These are phyloP conservation scores for Bipolaris sorokiniana DNA, from an alignment of 2,329 filamentous ascomycete genomes.

Conservation along the genomic window DNA sequence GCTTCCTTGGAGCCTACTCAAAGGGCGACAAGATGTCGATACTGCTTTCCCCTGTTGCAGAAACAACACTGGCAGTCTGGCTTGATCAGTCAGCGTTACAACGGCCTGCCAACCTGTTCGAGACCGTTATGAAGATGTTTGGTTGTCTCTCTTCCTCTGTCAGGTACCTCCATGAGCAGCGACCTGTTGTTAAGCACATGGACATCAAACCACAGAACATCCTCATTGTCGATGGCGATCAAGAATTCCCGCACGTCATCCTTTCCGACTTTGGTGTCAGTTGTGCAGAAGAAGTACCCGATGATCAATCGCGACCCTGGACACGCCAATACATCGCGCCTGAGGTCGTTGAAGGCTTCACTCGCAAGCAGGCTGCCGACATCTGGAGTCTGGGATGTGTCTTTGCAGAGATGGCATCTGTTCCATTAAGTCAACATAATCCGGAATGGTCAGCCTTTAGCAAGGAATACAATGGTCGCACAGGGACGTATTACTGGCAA, in stretches of 20 bases:
- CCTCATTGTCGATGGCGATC: constrained; percentile 39
- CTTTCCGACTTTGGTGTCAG: constrained; percentile 49
- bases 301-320: constrained; percentile 30
- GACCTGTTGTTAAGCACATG: constrained; percentile 46
- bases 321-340: constrained; percentile 47
- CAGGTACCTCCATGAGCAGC: constrained; percentile 47
- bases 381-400: constrained; percentile 98
- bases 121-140: constrained; percentile 43
- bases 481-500: constrained; percentile 47
- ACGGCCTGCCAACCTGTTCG: constrained; percentile 30
- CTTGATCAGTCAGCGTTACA: constrained; percentile 31
- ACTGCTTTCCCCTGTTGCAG: constrained; percentile 46
- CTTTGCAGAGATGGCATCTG: constrained; percentile 85
- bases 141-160: constrained; percentile 47
- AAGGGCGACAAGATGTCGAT: constrained; percentile 48
- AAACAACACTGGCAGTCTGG: constrained; percentile 46
- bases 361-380: constrained; percentile 59
- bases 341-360: constrained; percentile 39
- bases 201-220: constrained; percentile 51
- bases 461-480: constrained; percentile 36
- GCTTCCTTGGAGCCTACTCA: constrained; percentile 46
- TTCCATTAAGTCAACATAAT: constrained; percentile 33
- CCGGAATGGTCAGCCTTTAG: constrained; percentile 35
- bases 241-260: constrained; percentile 43
- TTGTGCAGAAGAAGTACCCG: constrained; percentile 31